A percentile compares a stretch with the other conserved stretches of the same genome.
These are phyloP conservation scores for Globisporangium ultimum DNA, from an alignment of 352 stramenopile species.

Conservation along the genomic window DNA sequence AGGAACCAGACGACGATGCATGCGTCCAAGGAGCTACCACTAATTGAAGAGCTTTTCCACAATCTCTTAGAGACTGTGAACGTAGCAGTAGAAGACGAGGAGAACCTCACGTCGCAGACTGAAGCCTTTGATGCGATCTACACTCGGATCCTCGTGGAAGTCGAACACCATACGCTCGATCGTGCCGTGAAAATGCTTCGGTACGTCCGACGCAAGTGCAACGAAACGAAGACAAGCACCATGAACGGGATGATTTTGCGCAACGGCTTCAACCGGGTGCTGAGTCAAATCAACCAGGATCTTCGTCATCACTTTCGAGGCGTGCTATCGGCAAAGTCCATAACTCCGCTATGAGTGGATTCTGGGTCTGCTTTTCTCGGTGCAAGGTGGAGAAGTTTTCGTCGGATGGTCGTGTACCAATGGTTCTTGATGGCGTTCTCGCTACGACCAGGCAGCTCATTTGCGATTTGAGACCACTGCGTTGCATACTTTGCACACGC, in stretches of 20 bases:
- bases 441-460: slow-evolving; percentile 40
- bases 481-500: slow-evolving; percentile 22
- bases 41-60: slow-evolving; percentile 52
- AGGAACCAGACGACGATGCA: slow-evolving; percentile 1
- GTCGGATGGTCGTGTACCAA: slow-evolving; percentile 36
- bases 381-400: slow-evolving; percentile 10
- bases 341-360: slow-evolving; percentile 37
- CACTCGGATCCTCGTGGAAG: slow-evolving; percentile 64
- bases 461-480: slow-evolving; percentile 47
- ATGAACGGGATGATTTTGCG: not conserved
- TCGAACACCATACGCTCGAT: slow-evolving; percentile 58
- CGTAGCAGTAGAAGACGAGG: not conserved
- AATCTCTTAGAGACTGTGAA: slow-evolving; percentile 19
- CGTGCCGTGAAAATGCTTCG: slow-evolving; percentile 63
- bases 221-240: slow-evolving; percentile 12
- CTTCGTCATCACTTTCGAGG: slow-evolving; percentile 45
- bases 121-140: slow-evolving; percentile 72
- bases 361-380: not conserved
- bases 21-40: slow-evolving; percentile 19
- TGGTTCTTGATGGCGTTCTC: slow-evolving; percentile 74
- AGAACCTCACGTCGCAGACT: slow-evolving; percentile 1
- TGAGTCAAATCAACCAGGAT: slow-evolving; percentile 59
- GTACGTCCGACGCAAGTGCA: slow-evolving; percentile 65
- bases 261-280: slow-evolving; percentile 56
- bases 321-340: slow-evolving; percentile 26